Conservation (phyloP, 805 yeast genomes). For the Sugiyamaella chiloensis region DNA sequence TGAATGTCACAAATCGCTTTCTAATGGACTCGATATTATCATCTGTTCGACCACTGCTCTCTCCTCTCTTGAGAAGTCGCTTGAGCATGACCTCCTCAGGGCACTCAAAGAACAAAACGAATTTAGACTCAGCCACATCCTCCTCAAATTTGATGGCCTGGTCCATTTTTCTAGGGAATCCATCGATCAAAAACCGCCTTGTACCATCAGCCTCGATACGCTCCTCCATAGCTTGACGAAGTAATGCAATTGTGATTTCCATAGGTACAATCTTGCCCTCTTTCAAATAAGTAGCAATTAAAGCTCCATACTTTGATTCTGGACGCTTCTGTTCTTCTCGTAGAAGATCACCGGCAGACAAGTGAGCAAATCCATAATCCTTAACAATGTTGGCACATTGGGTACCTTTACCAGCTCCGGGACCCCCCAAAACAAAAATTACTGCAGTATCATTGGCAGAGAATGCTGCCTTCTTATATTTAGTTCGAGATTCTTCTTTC, state of each 20-base stretch:
- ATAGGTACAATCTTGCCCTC: conserved; percentile 95
- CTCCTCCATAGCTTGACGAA: conserved; percentile 72
- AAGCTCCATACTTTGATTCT: conserved; percentile 79
- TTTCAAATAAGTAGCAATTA: conserved; percentile 77
- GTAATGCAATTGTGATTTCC: conserved; percentile 77
- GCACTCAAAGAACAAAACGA: conserved; percentile 50
- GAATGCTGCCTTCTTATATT: conserved; percentile 42
- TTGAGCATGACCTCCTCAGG: conserved; percentile 77
- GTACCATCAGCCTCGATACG: conserved; percentile 42
- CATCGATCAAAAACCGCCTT: conserved; percentile 79
- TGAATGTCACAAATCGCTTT: conserved; percentile 82
- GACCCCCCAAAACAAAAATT: conserved; percentile 91
- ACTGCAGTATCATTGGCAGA: conserved; percentile 67
- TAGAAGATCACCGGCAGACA: conserved; percentile 94
- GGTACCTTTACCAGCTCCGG: conserved; percentile 97
- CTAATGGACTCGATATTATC: conserved; percentile 88
- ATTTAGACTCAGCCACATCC: conserved; percentile 40
- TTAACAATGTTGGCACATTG: conserved; percentile 84
- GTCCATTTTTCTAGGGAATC: conserved; percentile 98
- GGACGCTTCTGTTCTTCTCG: conserved; percentile 86
- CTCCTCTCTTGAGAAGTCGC: conserved; percentile 84
- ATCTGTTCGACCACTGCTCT: conserved; percentile 91
- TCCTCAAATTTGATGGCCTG: conserved; percentile 94
- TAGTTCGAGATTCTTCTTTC: conserved; percentile 31
- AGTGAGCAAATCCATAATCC: conserved; percentile 78